Evolutionary conservation across 345 rosid genomes (phyloP), one percentile per base, ranked within the genome.

Genomic region (Microcos paniculata): DNA sequence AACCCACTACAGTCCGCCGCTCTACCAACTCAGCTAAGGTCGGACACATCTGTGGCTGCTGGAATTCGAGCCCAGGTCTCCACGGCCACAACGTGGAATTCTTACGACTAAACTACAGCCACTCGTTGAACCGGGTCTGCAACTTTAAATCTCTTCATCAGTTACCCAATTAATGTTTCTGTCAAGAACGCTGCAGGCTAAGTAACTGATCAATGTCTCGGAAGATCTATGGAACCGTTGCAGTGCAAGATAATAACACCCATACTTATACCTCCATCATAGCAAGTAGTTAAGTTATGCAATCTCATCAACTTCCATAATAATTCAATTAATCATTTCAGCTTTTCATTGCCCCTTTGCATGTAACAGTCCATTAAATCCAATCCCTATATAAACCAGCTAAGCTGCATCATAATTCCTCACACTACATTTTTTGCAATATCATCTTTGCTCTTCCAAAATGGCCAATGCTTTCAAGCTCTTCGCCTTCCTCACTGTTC

Each of bases 11-110:
- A 90, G 98, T 92, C 93, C 94, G 89, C 97, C 94, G 97, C 97
- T 90, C 97, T 92, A 61, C 94, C 98, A 94, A 88, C 96, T 92
- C 93, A 92, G 97, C 98, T 88, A 92, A 90, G 90, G 94, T 89
- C 94, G 91, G 97, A n/a, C 26, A 23, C 4, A 23, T n/a, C 13
- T 88, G 90, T 88, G 90, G 91, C 93, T 90, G 89, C 89, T 88
- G 88, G 90, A 92, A 90, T 86, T 92, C 93, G 90, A 90, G 90
- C 93, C 91, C 86, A 88, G 89, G 90, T 89, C 95, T 84, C 88
- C 84, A 90, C 87, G 91, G 91, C 89, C 92, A 89, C 93, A 88
- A 88, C 90, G 87, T 85, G 86, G 86, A 84, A 88, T 90, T 88
- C 88, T 88, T 15, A 85, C 91, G 90, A 86, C 94, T 85, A 89